Percentiles rank a stretch among this genome's conserved stretches.
These are phyloP conservation scores for Debaryomyces fabryi DNA, from an alignment of 1,139 yeast species.

Conservation along the genomic window DNA sequence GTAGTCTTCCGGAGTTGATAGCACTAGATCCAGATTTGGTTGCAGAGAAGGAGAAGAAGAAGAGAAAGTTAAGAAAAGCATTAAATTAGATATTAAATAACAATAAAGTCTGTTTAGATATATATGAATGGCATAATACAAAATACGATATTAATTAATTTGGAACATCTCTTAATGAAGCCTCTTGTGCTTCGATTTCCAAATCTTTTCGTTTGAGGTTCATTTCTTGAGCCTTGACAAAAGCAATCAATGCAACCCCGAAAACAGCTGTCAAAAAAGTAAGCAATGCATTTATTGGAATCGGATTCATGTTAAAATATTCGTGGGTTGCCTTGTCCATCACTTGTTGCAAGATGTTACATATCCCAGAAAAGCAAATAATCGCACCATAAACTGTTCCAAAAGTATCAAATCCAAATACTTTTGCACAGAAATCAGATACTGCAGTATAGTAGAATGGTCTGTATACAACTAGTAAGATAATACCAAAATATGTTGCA, in stretches of 20 bases:
- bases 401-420: constrained; percentile 89
- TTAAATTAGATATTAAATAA: constrained; percentile 6
- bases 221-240: constrained; percentile 56
- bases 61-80: constrained; percentile 19
- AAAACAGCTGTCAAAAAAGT: constrained; percentile 55
- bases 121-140: constrained; percentile 4
- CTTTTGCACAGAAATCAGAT: constrained; percentile 88
- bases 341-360: constrained; percentile 70
- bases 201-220: constrained; percentile 53
- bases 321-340: constrained; percentile 73
- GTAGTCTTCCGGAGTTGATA: constrained; percentile 29
- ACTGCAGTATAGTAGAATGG: constrained; percentile 93
- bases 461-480: constrained; percentile 76
- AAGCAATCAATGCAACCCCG: constrained; percentile 55
- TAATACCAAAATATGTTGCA: constrained; percentile 62
- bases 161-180: constrained; percentile 54
- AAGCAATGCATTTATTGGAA: constrained; percentile 67
- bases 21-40: constrained; percentile 38
- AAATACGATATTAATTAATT: constrained; percentile 20
- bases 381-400: constrained; percentile 91
- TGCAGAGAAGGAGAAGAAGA: constrained; percentile 22
- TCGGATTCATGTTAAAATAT: constrained; percentile 70
- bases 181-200: constrained; percentile 66
- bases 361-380: constrained; percentile 77
- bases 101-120: constrained; percentile 7